Evolutionary conservation across 169 alveolate species (phyloP), one percentile per base, ranked within the genome.

Genomic region (Babesia sp.): DNA sequence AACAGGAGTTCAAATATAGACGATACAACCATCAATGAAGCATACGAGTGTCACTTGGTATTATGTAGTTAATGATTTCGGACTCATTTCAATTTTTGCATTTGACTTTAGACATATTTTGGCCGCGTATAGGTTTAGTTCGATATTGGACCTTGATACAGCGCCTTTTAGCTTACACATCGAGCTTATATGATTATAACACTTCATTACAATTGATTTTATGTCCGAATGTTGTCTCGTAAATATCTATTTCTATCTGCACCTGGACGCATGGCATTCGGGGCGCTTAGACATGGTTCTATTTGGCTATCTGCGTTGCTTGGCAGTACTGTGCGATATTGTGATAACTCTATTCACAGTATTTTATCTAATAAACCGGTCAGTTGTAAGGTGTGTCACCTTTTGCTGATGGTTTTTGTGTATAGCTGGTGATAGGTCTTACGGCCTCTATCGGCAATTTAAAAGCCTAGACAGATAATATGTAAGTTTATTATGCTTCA

Each of bases 261-360:
- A 57, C 67, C 67, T 57, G 67, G 67, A 14, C 67, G 67, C 67
- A 57, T 57, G 67, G 67, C 67, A 14, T n/a, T 22, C 29, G 50
- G 50, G 50, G 51, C 26, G n/a, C 67, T 20, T 37, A 39, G 50
- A 57, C 48, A 31, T 45, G 20, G 26, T 45, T 33, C 50, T 33
- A 31, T 45, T 11, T 31, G 12, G 56, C 12, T 48, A 18, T 20
- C 56, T 48, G 12, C 56, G 20, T 48, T 6, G 20, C 20, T 6
- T 48, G 20, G 7, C 7, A 48, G 56, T 28, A 7, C 20, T 20
- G 7, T 12, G 33, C 56, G 20, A 48, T 48, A 48, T 9, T 20
- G 56, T 18, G 20, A 48, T 6, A 6, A 6, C 28, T 6, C 7
- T 18, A 18, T 14, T 8, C 14, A 39, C 8, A 14, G 14, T 39